These are phyloP conservation scores for Fusarium ramigenum DNA, from an alignment of 2,329 filamentous ascomycete genomes.

Conservation along the genomic window DNA sequence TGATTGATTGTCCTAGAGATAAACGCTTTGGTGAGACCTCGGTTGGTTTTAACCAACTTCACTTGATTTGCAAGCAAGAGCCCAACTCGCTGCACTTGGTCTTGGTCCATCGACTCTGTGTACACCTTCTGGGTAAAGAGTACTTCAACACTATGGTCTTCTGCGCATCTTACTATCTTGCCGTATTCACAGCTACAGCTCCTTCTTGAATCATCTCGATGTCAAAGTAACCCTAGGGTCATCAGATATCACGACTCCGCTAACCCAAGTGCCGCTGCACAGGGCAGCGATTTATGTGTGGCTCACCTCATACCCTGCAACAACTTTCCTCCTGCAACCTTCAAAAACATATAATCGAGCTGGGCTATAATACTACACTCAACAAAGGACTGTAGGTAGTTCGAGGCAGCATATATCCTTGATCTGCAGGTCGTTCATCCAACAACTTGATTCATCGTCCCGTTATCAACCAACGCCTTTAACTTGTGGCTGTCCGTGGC, in stretches of 20 bases:
- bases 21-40: constrained; percentile 3
- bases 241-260: constrained; percentile 1
- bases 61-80: constrained; percentile 16
- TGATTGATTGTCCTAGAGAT: neutral
- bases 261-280: neutral
- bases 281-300: neutral
- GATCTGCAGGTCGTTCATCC: neutral
- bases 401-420: neutral
- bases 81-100: neutral
- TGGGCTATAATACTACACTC: neutral
- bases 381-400: neutral
- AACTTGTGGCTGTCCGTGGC: constrained; percentile 20
- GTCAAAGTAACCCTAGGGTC: neutral
- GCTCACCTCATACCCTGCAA: constrained; percentile 10
- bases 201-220: neutral
- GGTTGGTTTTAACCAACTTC: neutral
- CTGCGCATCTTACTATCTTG: neutral
- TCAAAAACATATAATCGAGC: neutral
- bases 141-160: neutral
- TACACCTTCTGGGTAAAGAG: too few relatives aligned
- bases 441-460: neutral
- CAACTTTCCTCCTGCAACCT: neutral
- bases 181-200: neutral
- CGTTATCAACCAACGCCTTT: constrained; percentile 13
- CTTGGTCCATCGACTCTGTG: too few relatives aligned